Base-by-base conservation (phyloP, 177 flowering plant species). In the Vitis hybrid region DNA sequence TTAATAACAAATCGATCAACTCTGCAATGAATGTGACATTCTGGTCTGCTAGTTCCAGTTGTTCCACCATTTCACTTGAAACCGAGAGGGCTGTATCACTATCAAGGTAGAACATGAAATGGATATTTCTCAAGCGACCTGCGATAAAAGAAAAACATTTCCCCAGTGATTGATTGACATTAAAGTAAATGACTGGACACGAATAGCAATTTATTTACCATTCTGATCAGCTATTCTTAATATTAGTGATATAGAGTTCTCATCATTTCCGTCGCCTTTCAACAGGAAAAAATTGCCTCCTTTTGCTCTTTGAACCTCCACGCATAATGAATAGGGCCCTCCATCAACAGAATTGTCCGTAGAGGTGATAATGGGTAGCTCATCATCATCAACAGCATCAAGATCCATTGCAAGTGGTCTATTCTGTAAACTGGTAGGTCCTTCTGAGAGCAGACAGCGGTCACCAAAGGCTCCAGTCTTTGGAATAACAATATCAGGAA, bases 61-160 rank as follows among this genome's bases (percentile, higher is more conserved):
- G 86, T 49, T 86, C 88, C 59, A 84, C 88, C 89, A 89, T 87
- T 72, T 89, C 91, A 24, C 82, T 71, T 6, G 91, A 84, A 55
- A 89, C 84, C 10, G 85, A 83, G 20, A 83, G 62, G 44, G 91
- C 83, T 17, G 89, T 89, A 72, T 89, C 91, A 6, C 77, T 78
- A 38, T 82, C 76, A n/a, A 85, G 82, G 74, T 81, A 85, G 73
- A 84, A 87, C 47, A 65, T 28, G 65, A 87, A 89, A 71, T 83
- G 82, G 20, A 87, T 80, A 60, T 89, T 80, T 74, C 81, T 83
- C 56, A 76, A 85, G 59, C 74, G 73, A 49, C 87, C 93, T 86
- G 85, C 84, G 79, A 38, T 22, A 55, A 71, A 59, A 8, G 44
- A 62, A 69, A n/a, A 67, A 20, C 54, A 53, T 19, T 1, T 3